Evolutionary conservation across 169 alveolate species (phyloP), one percentile per base, ranked within the genome.

Genomic region (Plasmodium blacklocki): DNA sequence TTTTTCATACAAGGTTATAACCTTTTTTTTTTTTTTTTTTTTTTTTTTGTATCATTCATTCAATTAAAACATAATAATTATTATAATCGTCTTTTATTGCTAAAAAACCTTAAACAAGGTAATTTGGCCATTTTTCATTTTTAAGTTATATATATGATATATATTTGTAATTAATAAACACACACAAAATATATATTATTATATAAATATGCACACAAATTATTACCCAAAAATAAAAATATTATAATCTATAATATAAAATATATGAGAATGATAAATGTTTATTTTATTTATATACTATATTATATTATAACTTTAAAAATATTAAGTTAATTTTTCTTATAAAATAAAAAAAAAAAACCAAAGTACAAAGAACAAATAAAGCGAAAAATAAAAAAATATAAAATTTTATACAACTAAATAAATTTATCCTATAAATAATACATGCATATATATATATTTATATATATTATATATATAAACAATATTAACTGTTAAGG

Each of bases 381-480:
- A 47, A 29, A 29, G 18, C 23, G 50, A 11, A 73, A 52, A 73
- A 73, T 59, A 63, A 59, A 26, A 73, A 73, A 73, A 73, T 23
- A 5, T 39, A 73, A 73, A 66, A 2, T 11, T 29, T 23, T 29
- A 62, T 23, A 62, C n/a, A 7, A 19, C 29, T 59, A 59, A 59
- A 59, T 18, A 59, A 59, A 19, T 19, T 39, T 19, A 59, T 59
- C 68, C 75, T 58, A 66, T 70, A 76, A 74, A 39, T 39, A 5
- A 76, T 32, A 64, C 89, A 76, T 76, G 89, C 89, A 76, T 66
- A 49, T 47, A 60, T 26, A 2, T 26, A 26, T 26, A 26, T 39
- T 5, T 39, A 5, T 39, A 5, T 64, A 78, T 43, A 59, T 66
- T 39, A 39, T 39, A 5, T 39, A 5, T 64, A 78, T 43, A 59